Base-by-base conservation (phyloP, 2,329 filamentous ascomycete species). In the Sphaerulina populicola region DNA sequence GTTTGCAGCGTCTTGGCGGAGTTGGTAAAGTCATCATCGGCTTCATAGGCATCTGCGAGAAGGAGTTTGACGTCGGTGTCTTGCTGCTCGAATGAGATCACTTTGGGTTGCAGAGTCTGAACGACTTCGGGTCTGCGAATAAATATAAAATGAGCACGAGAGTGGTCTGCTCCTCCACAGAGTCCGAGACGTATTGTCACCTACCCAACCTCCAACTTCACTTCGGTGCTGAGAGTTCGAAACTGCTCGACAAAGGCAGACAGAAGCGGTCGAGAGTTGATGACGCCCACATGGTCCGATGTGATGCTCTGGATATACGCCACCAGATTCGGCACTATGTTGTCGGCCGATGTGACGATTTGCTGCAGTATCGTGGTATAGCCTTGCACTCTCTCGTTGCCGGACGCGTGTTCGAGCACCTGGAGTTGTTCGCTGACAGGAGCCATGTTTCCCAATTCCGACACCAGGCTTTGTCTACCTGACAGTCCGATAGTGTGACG, bases 61-160 rank as follows among this genome's bases (percentile, higher is more conserved):
- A 89, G 79, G 64, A 91, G 82, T 57, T 89, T 86, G 48, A 96
- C 76, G 40, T 80, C 75, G 5, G 85, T 86, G 62, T 86, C 82
- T 68, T 94, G 88, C 68, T 97, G 90, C 69, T 93, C 82, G 64
- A 88, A 93, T 1, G 84, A 86, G 66, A 85, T 70, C 70, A 83
- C 77, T 55, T 80, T 79, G 68, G 85, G 70, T 66, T 77, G 68
- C 46, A 96, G 77, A 39, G 81, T 74, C 45, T 76, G 72, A 38
- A 94, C 77, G n/a, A 87, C 79, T 65, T 85, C 81, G 9, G 62
- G 80, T 77, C 61, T 60, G 43, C n/a, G 6, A 30, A 21, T 18
- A 3, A 18, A 18, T 18, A 18, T 2, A 18, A 18, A 18, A 18
- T 18, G 18, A 18, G 18, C 10, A 14, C 41, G 33, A 31, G 14